phyloP scores from a whole-genome alignment of 192 early-diverging fungal species.

The Umbelopsis sp. region DNA sequence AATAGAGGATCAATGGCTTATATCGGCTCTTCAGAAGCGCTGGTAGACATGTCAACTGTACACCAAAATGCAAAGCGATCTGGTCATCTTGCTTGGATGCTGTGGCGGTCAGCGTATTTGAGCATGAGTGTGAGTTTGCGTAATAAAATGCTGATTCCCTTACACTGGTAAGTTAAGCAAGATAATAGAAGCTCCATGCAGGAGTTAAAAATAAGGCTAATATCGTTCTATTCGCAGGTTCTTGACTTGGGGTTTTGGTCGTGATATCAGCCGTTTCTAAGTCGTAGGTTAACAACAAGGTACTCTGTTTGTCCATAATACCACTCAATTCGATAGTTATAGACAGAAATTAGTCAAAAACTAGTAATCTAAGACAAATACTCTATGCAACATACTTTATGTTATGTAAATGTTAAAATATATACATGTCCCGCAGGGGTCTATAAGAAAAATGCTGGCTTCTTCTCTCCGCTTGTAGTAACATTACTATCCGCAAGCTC shows the following conservation, averaged over 20 bases:
- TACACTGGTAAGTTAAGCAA: slow-evolving; percentile 56
- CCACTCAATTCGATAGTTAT: no score
- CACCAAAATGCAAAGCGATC: slow-evolving; percentile 51
- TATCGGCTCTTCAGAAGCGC: slow-evolving; percentile 60
- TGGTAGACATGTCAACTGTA: slow-evolving; percentile 60
- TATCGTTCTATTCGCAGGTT: slow-evolving; percentile 25
- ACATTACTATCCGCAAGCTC: neutral
- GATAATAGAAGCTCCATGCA: no score
- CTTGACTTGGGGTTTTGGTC: slow-evolving; percentile 40
- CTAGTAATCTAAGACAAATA: neutral
- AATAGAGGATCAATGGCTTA: slow-evolving; percentile 74
- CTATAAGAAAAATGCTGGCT: slow-evolving; percentile 12
- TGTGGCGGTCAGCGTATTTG: slow-evolving; percentile 78
- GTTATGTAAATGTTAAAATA: slow-evolving; percentile 4
- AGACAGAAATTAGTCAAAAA: no score
- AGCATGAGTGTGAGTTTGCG: slow-evolving; percentile 64
- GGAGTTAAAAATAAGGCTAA: neutral
- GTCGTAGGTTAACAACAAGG: no score
- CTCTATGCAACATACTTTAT: neutral
- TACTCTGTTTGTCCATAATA: no score
- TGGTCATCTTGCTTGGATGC: slow-evolving; percentile 58
- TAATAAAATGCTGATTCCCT: slow-evolving; percentile 78
- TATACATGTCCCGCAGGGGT: neutral
- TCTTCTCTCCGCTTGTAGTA: neutral
- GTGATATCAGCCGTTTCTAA: slow-evolving; percentile 34